Percentiles rank a stretch among this genome's conserved stretches.
Conservation (phyloP, 768 basidiomycete genomes). For the Cantharellus cinnabarinus region DNA sequence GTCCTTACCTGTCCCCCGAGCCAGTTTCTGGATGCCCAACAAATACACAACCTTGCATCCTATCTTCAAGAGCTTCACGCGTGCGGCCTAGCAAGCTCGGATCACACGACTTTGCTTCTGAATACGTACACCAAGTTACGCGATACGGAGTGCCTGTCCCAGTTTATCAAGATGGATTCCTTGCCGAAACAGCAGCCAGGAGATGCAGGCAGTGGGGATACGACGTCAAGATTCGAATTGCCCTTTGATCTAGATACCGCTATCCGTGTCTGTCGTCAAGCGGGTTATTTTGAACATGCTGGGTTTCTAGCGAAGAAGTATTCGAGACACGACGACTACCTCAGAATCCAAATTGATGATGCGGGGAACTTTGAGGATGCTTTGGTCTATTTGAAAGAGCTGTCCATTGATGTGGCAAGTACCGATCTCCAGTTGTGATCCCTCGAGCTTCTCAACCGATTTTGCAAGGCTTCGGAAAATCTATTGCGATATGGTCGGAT, state of each 20-base stretch:
- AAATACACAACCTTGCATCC: constrained; percentile 85
- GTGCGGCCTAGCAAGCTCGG: constrained; percentile 75
- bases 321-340: constrained; percentile 76
- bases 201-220: constrained; percentile 17
- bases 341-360: constrained; percentile 89
- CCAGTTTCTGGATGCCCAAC: constrained; percentile 89
- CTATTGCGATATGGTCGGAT: constrained; percentile 75
- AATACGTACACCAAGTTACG: constrained; percentile 97
- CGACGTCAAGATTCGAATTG: constrained; percentile 27
- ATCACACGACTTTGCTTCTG: constrained; percentile 88
- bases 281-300: constrained; percentile 89
- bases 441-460: background rate
- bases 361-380: constrained; percentile 65
- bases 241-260: constrained; percentile 97
- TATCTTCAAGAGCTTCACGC: constrained; percentile 92
- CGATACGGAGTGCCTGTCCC: constrained; percentile 70
- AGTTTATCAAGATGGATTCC: constrained; percentile 80
- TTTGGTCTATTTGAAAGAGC: constrained; percentile 50
- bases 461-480: constrained; percentile 51
- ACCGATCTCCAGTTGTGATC: background rate
- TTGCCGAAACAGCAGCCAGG: constrained; percentile 11
- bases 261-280: constrained; percentile 89
- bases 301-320: constrained; percentile 85
- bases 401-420: constrained; percentile 64
- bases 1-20: constrained; percentile 4